Evolutionary conservation across 202 grass and related monocot species (phyloP).

Genomic region (Schoenoplectus tabernaemontani): DNA sequence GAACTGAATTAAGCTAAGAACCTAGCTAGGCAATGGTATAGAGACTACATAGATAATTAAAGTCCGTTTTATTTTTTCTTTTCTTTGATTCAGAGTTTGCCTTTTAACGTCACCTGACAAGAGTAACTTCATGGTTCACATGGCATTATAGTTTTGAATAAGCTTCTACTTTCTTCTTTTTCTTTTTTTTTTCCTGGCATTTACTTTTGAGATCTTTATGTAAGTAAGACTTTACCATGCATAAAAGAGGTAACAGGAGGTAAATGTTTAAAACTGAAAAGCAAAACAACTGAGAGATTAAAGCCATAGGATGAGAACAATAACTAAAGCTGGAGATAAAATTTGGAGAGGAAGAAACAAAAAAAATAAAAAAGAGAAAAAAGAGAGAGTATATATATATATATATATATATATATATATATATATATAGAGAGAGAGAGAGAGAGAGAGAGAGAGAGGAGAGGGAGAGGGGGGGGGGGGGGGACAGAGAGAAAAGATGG

Average conservation of each 20-base stretch:
- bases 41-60: constrained; percentile 15
- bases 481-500: no score
- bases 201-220: constrained; percentile 25
- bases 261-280: constrained; percentile 53
- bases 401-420: constrained; percentile 24
- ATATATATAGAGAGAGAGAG: constrained; percentile 41
- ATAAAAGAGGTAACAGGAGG: constrained; percentile 33
- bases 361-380: constrained; percentile 15
- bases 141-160: constrained; percentile 59
- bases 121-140: constrained; percentile 59
- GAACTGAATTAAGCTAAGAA: not conserved
- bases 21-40: not conserved
- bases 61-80: constrained; percentile 10
- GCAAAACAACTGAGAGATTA: constrained; percentile 67
- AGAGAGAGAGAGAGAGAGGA: no score
- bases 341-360: constrained; percentile 38
- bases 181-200: constrained; percentile 26
- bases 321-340: constrained; percentile 49
- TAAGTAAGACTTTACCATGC: constrained; percentile 22
- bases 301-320: constrained; percentile 45
- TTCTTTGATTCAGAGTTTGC: constrained; percentile 6
- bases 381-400: no score
- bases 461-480: no score
- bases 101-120: constrained; percentile 72
- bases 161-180: constrained; percentile 32